Conservation (phyloP, 1,284 basidiomycete species). For the Cystobasidium pallidum region DNA sequence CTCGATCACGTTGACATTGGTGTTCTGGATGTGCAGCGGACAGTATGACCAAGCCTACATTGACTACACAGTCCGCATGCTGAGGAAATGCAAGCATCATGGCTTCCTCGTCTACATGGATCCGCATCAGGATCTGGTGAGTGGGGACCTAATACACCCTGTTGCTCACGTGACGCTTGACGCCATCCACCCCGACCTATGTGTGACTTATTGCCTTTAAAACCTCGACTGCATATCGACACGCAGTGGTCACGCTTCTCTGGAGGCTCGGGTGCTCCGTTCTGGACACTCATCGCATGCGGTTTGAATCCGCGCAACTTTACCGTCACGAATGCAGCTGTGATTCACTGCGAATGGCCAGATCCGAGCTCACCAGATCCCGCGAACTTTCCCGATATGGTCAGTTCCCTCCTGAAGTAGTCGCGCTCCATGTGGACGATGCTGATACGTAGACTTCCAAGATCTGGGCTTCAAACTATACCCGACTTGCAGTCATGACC, state of each 20-base stretch:
- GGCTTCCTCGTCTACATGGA: constrained; percentile 94
- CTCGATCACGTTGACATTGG: neutral
- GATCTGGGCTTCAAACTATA: constrained; percentile 95
- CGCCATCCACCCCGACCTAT: no score
- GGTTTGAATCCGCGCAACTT: constrained; percentile 86
- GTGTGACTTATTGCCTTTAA: neutral
- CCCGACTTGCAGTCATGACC: constrained; percentile 82
- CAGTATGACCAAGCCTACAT: constrained; percentile 90
- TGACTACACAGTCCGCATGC: constrained; percentile 83
- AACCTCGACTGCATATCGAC: neutral
- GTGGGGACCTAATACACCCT: constrained; percentile 54
- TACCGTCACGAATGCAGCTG: constrained; percentile 79
- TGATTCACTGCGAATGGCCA: constrained; percentile 88
- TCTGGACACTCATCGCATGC: constrained; percentile 90
- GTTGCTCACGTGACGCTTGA: neutral
- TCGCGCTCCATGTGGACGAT: no score
- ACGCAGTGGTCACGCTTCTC: constrained; percentile 93
- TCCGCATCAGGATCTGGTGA: constrained; percentile 92
- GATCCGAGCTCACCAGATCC: constrained; percentile 67
- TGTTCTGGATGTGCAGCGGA: constrained; percentile 63
- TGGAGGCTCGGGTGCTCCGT: constrained; percentile 93
- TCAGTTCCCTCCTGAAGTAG: constrained; percentile 4
- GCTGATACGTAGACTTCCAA: neutral
- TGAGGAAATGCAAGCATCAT: constrained; percentile 87
- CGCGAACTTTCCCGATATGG: constrained; percentile 78